phyloP scores from a whole-genome alignment of 257 asterid species.

The Euphrasia confusa region DNA sequence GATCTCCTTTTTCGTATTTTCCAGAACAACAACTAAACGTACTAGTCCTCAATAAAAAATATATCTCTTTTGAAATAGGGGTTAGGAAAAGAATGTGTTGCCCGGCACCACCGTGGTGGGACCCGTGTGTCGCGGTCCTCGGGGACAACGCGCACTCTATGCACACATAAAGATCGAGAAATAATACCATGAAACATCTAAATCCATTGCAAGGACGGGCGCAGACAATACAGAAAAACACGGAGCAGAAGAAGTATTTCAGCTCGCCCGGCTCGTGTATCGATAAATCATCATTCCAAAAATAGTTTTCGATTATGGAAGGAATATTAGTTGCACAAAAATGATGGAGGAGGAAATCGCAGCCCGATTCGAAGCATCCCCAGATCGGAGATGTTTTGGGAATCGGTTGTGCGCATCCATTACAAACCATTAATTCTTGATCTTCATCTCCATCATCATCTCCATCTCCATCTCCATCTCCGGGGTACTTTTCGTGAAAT shows the following conservation, averaged over 20 bases:
- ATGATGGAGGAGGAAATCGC: neutral
- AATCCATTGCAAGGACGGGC: neutral
- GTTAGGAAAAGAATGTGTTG: neutral
- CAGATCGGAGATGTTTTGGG: neutral
- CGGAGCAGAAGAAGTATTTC: neutral
- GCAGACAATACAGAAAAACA: neutral
- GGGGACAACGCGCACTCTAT: neutral
- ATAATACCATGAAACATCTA: no score
- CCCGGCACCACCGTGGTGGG: neutral
- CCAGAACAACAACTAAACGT: neutral
- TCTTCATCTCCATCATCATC: neutral
- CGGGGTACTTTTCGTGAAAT: neutral
- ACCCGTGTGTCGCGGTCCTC: neutral
- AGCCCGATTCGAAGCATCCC: neutral
- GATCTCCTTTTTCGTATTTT: neutral
- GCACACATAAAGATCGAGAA: no score
- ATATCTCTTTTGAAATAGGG: no score
- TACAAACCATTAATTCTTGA: neutral
- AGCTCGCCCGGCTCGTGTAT: neutral
- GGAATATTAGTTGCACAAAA: constrained; percentile 1
- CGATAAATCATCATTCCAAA: no score
- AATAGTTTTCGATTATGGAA: neutral
- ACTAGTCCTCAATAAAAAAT: no score
- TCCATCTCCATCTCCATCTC: neutral
- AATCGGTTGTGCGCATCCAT: constrained; percentile 2